Conservation (phyloP, 768 basidiomycete species). For the Tephrocybe sp. region DNA sequence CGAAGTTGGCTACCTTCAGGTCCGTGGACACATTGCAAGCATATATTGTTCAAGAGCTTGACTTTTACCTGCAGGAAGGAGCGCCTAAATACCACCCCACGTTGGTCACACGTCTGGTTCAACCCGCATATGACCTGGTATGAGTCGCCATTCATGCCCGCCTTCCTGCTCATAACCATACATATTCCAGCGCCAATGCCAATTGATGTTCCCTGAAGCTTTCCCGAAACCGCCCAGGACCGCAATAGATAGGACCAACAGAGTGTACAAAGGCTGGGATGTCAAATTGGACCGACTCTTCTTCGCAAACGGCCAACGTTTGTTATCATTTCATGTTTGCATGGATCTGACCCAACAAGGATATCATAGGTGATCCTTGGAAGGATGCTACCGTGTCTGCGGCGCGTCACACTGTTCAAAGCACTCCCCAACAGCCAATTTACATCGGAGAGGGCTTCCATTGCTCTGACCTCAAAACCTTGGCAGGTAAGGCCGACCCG, state of each 20-base stretch:
- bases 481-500: slow-evolving; percentile 42
- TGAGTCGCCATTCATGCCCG: slow-evolving; percentile 9
- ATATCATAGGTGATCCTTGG: slow-evolving; percentile 69
- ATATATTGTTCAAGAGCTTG: neutral
- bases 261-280: slow-evolving; percentile 59
- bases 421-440: slow-evolving; percentile 55
- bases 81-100: slow-evolving; percentile 37
- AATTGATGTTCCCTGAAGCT: slow-evolving; percentile 59
- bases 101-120: slow-evolving; percentile 54
- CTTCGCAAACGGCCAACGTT: slow-evolving; percentile 69
- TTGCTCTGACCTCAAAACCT: slow-evolving; percentile 52
- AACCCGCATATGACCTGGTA: slow-evolving; percentile 55
- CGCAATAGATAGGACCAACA: slow-evolving; percentile 41
- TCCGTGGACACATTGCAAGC: slow-evolving; percentile 11
- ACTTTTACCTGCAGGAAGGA: slow-evolving; percentile 32
- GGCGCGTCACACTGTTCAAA: slow-evolving; percentile 39
- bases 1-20: slow-evolving; percentile 61
- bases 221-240: slow-evolving; percentile 49
- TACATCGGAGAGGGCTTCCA: slow-evolving; percentile 64
- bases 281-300: slow-evolving; percentile 56
- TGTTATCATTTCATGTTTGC: slow-evolving; percentile 22
- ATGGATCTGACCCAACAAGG: neutral
- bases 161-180: neutral
- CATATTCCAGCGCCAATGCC: slow-evolving; percentile 58
- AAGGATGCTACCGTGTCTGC: slow-evolving; percentile 67